Conservation (phyloP, 441 rosid genomes). For the Viola pubescens region DNA sequence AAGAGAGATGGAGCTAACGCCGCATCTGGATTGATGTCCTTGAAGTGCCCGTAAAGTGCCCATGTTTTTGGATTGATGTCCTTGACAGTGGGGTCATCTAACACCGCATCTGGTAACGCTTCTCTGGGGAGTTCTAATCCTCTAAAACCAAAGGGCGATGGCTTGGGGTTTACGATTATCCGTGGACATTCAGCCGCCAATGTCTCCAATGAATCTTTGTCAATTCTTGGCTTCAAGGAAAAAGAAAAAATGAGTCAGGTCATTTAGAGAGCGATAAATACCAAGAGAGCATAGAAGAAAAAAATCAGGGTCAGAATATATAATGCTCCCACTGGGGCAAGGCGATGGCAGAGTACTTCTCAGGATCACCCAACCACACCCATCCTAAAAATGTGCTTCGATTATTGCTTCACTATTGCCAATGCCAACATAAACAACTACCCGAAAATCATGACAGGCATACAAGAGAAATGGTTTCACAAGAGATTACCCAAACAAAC, state of each 20-base stretch:
- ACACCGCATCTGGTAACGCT: conserved; percentile 44
- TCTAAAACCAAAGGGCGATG: conserved; percentile 47
- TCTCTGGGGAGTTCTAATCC: conserved; percentile 51
- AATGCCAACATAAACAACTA: neutral
- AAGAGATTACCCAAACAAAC: conserved; percentile 60
- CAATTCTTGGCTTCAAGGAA: conserved; percentile 60
- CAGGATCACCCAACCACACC: too few species aligned
- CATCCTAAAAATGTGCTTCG: too few species aligned
- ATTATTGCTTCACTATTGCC: too few species aligned
- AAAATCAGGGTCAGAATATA: neutral
- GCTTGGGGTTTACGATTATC: conserved; percentile 68
- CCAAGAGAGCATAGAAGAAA: neutral
- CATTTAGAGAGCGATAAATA: neutral
- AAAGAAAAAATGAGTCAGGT: neutral
- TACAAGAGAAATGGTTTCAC: neutral
- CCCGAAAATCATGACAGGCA: neutral
- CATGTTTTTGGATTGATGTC: conserved; percentile 66
- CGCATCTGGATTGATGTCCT: conserved; percentile 70
- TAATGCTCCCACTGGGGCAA: too few species aligned
- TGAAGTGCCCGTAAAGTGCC: conserved; percentile 29
- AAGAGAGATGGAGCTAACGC: conserved; percentile 21
- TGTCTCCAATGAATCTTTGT: conserved; percentile 48
- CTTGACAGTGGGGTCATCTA: conserved; percentile 52
- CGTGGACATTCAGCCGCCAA: conserved; percentile 65
- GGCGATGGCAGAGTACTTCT: too few species aligned